Base-by-base conservation (phyloP, 495 filamentous ascomycete genomes). In the Xylaria intraflava region DNA sequence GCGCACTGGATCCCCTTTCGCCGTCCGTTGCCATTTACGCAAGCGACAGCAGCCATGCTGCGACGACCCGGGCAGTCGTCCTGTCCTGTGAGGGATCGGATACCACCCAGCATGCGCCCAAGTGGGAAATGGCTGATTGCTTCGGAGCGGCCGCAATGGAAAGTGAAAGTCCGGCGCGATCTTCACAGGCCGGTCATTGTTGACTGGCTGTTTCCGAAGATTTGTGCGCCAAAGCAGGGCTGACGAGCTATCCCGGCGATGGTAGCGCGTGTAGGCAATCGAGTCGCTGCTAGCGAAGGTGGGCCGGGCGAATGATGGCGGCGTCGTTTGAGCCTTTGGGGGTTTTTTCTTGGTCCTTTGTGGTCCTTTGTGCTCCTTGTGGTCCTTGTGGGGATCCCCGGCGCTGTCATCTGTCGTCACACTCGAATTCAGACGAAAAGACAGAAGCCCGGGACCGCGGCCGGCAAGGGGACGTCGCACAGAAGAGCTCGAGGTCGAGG, bases 381-480 rank as follows among this genome's bases (percentile, higher is more conserved):
- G n/a, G n/a, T n/a, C n/a, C n/a, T n/a, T n/a, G n/a, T n/a, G n/a
- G n/a, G n/a, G n/a, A n/a, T 8, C 31, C 31, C 31, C 3, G 31
- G 42, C 50, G 42, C 41, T 8, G 30, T 35, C 27, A 31, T 41
- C 24, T 22, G 19, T 44, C 20, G 27, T 36, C 40, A 39, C 49
- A 12, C 16, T 53, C 41, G 41, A 35, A 39, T 39, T 29, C 31
- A 49, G 29, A 30, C 38, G 38, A 29, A 45, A 36, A 36, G 14
- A 39, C 17, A 33, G 6, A 19, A 29, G 30, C 19, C 8, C 35
- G 24, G 6, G 27, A 35, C 30, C 31, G 52, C 29, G 38, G 52
- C 42, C 49, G 36, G 36, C 38, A 17, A n/a, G 17, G 39, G 23
- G 22, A 49, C 16, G 52, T 55, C 52, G 52, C 52, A 49, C 52